Evolutionary conservation across 2,329 filamentous ascomycete species (phyloP).

Genomic region (Aspergillus brasiliensis): DNA sequence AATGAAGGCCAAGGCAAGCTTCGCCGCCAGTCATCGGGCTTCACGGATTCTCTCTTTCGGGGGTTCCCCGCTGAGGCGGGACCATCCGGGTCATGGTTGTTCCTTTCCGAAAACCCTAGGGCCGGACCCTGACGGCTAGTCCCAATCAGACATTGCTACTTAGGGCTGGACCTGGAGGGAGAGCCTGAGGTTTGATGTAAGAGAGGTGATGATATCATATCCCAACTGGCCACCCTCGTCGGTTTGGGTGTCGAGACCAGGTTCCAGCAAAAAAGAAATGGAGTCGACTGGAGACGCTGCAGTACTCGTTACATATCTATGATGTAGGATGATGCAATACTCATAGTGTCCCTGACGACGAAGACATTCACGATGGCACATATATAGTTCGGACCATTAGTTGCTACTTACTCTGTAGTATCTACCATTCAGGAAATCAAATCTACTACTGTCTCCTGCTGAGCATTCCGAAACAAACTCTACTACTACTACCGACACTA

Average conservation of each 20-base stretch:
- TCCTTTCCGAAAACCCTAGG: conserved; percentile 33
- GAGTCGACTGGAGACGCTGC: neutral
- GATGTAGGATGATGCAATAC: conserved; percentile 39
- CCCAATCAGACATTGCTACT: conserved; percentile 6
- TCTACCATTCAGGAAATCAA: neutral
- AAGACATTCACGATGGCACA: neutral
- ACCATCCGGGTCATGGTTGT: conserved; percentile 17
- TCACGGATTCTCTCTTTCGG: conserved; percentile 11
- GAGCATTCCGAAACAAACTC: neutral
- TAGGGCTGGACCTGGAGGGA: conserved; percentile 23
- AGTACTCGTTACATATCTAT: conserved; percentile 23
- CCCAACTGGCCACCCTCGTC: neutral
- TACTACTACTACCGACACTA: conserved; percentile 13
- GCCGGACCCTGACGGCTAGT: conserved; percentile 28
- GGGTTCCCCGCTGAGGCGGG: conserved; percentile 26
- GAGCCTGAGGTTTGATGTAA: conserved; percentile 1
- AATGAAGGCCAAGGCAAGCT: conserved; percentile 5
- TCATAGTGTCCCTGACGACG: neutral
- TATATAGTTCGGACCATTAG: neutral
- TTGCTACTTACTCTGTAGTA: too few relatives aligned
- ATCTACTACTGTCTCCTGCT: neutral
- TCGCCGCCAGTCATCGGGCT: conserved; percentile 4
- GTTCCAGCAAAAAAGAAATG: neutral
- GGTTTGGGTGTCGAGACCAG: neutral
- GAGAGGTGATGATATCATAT: conserved; percentile 3